Conservation (phyloP, 1,139 yeast species). For the Taphrina deformans region DNA sequence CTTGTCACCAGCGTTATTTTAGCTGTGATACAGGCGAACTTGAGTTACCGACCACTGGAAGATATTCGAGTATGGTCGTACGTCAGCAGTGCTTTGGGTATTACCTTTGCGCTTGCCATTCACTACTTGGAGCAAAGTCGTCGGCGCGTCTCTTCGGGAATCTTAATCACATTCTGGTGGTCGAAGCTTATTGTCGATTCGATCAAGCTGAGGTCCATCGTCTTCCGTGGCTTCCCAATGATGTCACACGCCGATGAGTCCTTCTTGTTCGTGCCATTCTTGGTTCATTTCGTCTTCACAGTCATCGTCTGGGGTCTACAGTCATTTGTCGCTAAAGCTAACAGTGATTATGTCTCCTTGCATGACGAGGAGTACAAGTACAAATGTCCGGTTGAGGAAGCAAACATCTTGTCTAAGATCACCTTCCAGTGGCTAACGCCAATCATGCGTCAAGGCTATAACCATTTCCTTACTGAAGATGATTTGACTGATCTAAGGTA, state of each 20-base stretch:
- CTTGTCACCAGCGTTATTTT: constrained; percentile 27
- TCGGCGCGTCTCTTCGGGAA: constrained; percentile 64
- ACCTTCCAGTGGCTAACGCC: constrained; percentile 92
- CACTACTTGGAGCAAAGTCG: constrained; percentile 75
- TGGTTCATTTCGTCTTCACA: constrained; percentile 36
- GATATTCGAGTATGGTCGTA: constrained; percentile 54
- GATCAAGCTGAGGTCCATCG: constrained; percentile 37
- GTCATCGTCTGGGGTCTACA: constrained; percentile 31
- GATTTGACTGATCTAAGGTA: constrained; percentile 82
- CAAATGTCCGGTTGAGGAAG: constrained; percentile 75
- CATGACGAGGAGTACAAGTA: constrained; percentile 46
- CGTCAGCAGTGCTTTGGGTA: constrained; percentile 49
- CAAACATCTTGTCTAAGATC: constrained; percentile 78
- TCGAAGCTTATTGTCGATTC: constrained; percentile 50
- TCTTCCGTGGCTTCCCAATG: constrained; percentile 38
- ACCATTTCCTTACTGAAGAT: constrained; percentile 65
- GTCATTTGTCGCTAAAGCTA: constrained; percentile 31
- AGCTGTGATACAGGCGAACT: constrained; percentile 37
- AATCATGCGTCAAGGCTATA: constrained; percentile 80
- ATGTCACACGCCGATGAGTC: constrained; percentile 24
- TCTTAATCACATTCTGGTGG: constrained; percentile 76
- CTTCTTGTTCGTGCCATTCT: constrained; percentile 37
- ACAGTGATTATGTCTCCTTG: constrained; percentile 12
- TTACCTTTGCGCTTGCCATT: constrained; percentile 56
- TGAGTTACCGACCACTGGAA: constrained; percentile 42